Percentiles rank a stretch among this genome's conserved stretches.
Evolutionary conservation across 805 yeast genomes (phyloP).

Genomic region (Candida rishiriensis): DNA sequence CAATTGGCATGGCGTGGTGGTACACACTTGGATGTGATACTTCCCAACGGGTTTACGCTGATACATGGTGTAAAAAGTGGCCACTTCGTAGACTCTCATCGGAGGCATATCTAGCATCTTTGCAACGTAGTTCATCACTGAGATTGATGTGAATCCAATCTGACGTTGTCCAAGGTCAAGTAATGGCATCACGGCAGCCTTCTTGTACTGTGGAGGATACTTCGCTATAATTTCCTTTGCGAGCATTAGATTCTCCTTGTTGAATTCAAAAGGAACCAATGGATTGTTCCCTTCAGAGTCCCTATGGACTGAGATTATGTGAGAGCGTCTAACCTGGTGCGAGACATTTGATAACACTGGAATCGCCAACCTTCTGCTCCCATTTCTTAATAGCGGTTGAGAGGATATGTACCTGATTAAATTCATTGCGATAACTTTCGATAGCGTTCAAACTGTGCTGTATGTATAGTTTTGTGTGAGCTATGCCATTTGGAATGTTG

Average conservation of each 20-base stretch:
- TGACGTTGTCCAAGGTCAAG: slow-evolving; percentile 86
- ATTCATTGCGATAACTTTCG: too few relatives aligned
- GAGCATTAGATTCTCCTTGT: slow-evolving; percentile 54
- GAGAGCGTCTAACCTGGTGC: slow-evolving; percentile 19
- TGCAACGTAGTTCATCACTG: slow-evolving; percentile 89
- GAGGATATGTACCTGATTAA: too few relatives aligned
- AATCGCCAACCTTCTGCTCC: too few relatives aligned
- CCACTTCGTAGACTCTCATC: slow-evolving; percentile 91
- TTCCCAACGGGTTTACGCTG: slow-evolving; percentile 84
- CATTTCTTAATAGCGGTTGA: too few relatives aligned
- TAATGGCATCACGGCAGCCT: slow-evolving; percentile 84
- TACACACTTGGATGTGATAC: slow-evolving; percentile 78
- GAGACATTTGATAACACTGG: background rate
- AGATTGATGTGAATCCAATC: slow-evolving; percentile 76
- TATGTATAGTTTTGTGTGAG: too few relatives aligned
- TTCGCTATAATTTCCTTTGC: slow-evolving; percentile 74
- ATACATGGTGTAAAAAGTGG: slow-evolving; percentile 89
- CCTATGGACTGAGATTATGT: slow-evolving; percentile 59
- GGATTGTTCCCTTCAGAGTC: slow-evolving; percentile 65
- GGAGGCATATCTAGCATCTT: slow-evolving; percentile 83
- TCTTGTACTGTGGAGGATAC: slow-evolving; percentile 83
- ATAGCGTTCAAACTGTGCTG: too few relatives aligned
- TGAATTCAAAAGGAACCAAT: slow-evolving; percentile 67
- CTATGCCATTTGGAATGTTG: too few relatives aligned
- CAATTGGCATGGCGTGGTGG: slow-evolving; percentile 85